Evolutionary conservation across 257 asterid genomes (phyloP).

Genomic region (Solanum lignicaule): DNA sequence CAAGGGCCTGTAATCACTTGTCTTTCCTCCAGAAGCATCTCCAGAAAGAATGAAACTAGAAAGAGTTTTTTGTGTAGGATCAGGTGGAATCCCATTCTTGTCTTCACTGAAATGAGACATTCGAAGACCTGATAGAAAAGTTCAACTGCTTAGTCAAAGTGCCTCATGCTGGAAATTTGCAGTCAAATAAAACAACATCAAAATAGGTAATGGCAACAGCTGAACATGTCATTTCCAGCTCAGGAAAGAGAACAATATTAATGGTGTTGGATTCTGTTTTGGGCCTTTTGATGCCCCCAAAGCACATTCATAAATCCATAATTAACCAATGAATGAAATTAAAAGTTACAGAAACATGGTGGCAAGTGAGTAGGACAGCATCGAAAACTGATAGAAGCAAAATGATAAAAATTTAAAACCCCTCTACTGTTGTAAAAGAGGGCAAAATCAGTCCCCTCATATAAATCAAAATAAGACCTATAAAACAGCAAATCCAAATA

Average conservation of each 20-base stretch:
- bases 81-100: conserved; percentile 33
- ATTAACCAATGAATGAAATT: neutral
- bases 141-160: neutral
- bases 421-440: neutral
- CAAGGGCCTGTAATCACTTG: conserved; percentile 11
- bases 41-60: conserved; percentile 43
- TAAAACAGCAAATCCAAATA: neutral
- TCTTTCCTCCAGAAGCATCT: conserved; percentile 24
- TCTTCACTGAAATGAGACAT: conserved; percentile 76
- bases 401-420: neutral
- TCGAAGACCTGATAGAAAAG: conserved; percentile 52
- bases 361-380: neutral
- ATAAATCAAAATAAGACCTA: neutral
- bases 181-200: neutral
- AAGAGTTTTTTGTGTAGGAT: conserved; percentile 82
- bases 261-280: neutral
- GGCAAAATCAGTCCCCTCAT: neutral
- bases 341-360: neutral
- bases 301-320: neutral
- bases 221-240: neutral
- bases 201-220: neutral
- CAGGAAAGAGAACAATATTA: neutral
- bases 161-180: neutral
- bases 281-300: neutral
- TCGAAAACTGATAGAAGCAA: neutral